phyloP scores from a whole-genome alignment of 345 rosid genomes.

The Microthlaspi erraticum region DNA sequence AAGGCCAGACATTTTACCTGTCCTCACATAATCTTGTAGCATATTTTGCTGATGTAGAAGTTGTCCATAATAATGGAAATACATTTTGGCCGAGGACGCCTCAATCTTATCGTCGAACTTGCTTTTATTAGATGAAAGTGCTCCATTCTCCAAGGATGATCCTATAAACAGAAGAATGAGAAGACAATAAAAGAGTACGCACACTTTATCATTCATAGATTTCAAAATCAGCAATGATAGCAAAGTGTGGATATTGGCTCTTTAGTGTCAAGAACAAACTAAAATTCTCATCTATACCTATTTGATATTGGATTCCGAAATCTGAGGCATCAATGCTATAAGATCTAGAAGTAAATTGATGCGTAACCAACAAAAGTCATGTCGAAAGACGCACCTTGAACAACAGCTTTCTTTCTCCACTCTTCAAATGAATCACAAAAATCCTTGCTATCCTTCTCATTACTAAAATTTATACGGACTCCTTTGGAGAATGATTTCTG shows the following conservation, averaged over 20 bases:
- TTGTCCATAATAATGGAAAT: constrained; percentile 97
- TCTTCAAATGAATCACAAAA: constrained; percentile 84
- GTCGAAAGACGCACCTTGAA: constrained; percentile 63
- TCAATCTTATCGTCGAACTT: constrained; percentile 93
- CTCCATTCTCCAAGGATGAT: constrained; percentile 57
- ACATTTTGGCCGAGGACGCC: constrained; percentile 94
- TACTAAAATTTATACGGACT: constrained; percentile 64
- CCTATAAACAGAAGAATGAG: constrained; percentile 48
- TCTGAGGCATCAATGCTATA: constrained; percentile 5
- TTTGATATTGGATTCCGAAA: not conserved
- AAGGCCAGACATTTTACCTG: constrained; percentile 59
- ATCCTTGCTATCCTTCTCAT: constrained; percentile 74
- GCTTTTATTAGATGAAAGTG: constrained; percentile 57
- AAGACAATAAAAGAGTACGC: constrained; percentile 30
- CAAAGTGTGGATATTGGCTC: not conserved
- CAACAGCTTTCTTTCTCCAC: constrained; percentile 67
- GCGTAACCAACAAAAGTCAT: constrained; percentile 19
- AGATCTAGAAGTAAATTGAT: not conserved
- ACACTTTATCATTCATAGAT: constrained; percentile 7
- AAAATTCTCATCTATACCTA: not conserved
- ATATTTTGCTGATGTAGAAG: constrained; percentile 97
- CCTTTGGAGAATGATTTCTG: constrained; percentile 77
- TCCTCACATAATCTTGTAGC: constrained; percentile 98
- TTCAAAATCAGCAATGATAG: constrained; percentile 2
- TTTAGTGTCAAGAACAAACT: constrained; percentile 11